phyloP scores from a whole-genome alignment of 495 filamentous ascomycete genomes.

The Penicillium subrubescens region DNA sequence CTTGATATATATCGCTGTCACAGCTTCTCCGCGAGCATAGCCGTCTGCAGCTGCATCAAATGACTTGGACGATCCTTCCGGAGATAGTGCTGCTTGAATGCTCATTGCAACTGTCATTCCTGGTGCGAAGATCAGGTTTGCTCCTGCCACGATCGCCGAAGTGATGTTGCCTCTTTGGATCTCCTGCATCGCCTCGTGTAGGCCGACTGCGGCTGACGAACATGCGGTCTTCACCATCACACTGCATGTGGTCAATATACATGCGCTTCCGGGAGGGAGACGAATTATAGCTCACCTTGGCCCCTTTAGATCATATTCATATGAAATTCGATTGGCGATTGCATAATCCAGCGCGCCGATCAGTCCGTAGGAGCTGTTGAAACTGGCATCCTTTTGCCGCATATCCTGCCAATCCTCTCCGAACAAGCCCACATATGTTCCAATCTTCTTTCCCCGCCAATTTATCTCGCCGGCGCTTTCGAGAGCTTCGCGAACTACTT shows the following conservation, averaged over 20 bases:
- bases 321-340: slow-evolving; percentile 37
- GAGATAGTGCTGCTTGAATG: slow-evolving; percentile 34
- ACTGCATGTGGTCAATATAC: neutral
- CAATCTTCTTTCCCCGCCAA: slow-evolving; percentile 48
- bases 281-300: slow-evolving; percentile 25
- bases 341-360: slow-evolving; percentile 27
- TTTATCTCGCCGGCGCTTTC: slow-evolving; percentile 46
- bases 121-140: slow-evolving; percentile 44
- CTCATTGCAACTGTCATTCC: slow-evolving; percentile 32
- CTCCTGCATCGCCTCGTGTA: slow-evolving; percentile 31
- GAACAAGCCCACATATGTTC: slow-evolving; percentile 52
- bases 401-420: slow-evolving; percentile 42
- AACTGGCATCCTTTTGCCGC: slow-evolving; percentile 27
- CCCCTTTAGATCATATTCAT: slow-evolving; percentile 33
- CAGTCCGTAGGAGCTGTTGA: slow-evolving; percentile 21
- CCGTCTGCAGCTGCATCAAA: slow-evolving; percentile 49
- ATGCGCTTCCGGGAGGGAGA: neutral
- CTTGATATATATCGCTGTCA: neutral
- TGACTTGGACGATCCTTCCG: slow-evolving; percentile 47
- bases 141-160: slow-evolving; percentile 51
- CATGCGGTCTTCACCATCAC: slow-evolving; percentile 35
- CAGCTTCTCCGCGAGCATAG: neutral
- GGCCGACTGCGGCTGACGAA: slow-evolving; percentile 28
- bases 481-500: slow-evolving; percentile 44
- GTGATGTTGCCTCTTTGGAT: slow-evolving; percentile 24